Evolutionary conservation across 371 early-diverging fungal species (phyloP).

Genomic region (Phascolomyces articulosus): DNA sequence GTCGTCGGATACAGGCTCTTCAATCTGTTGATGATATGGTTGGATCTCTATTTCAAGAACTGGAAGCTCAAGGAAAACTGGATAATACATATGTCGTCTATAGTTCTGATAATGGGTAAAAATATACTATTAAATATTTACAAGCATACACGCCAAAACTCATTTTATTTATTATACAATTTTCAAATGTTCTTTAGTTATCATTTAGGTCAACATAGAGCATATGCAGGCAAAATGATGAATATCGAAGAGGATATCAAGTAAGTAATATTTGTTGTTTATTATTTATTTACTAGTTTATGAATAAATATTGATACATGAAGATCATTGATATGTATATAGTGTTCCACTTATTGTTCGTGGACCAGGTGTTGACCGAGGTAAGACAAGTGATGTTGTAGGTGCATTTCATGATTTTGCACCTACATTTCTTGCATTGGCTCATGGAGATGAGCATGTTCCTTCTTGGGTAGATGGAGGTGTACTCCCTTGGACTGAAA

Average conservation of each 20-base stretch:
- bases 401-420: slow-evolving; percentile 64
- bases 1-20: slow-evolving; percentile 60
- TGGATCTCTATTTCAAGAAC: slow-evolving; percentile 53
- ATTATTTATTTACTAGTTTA: too few relatives aligned
- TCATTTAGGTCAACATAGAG: slow-evolving; percentile 70
- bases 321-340: too few relatives aligned
- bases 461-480: slow-evolving; percentile 60
- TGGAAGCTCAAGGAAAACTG: slow-evolving; percentile 56
- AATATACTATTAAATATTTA: too few relatives aligned
- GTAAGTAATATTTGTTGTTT: slow-evolving; percentile 22
- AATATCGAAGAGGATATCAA: slow-evolving; percentile 66
- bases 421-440: slow-evolving; percentile 61
- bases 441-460: slow-evolving; percentile 33
- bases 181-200: slow-evolving; percentile 34
- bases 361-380: slow-evolving; percentile 63
- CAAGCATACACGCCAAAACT: too few relatives aligned
- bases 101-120: slow-evolving; percentile 65
- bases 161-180: too few relatives aligned
- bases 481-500: slow-evolving; percentile 50
- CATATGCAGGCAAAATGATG: slow-evolving; percentile 61
- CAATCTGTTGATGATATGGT: slow-evolving; percentile 70
- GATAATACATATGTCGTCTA: slow-evolving; percentile 70
- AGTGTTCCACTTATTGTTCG: slow-evolving; percentile 65
- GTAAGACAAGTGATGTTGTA: slow-evolving; percentile 39
- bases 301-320: too few relatives aligned